Evolutionary conservation across 108 stramenopile species (phyloP), one percentile per base, ranked within the genome.

Genomic region (Nitzschia palea): DNA sequence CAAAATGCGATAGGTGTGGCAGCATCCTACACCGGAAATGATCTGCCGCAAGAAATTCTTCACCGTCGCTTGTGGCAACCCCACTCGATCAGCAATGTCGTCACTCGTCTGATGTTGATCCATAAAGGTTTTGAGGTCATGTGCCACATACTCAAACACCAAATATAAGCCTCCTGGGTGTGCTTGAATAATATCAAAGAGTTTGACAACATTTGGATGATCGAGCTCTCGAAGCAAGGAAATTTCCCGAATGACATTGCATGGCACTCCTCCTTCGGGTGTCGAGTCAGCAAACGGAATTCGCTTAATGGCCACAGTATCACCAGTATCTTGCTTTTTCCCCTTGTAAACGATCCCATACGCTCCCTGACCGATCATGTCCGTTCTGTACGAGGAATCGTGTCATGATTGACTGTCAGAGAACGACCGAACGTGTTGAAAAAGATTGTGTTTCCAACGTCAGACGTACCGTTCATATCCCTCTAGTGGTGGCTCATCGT

Each of bases 311-410:
- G 95, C 95, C 0, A 94, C 91, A 40, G 80, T 81, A 51, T 87
- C 84, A 26, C 84, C 85, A 17, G 85, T 85, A 30, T 84, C 77
- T 50, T 82, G 68, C 57, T 97, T 95, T 25, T 71, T 90, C 34
- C 97, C 98, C 57, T 96, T 95, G 85, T 98, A 99, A 31, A 99
- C 98, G 44, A 98, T 95, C 14, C 99, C 99, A 59, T 99, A 99
- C 1, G 99, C 98, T 44, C 99, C 99, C 76, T 99, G 98, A 20
- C 99, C 99, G 43, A 99, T 96, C 71, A 97, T 91, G 33, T 97
- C 98, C 44, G 97, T 87, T 55, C 96, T 97, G 60, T n/a, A 8
- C 17, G 53, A 72, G n/a, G 25, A 67, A 55, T 27, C n/a, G n/a
- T n/a, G n/a, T n/a, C n/a, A n/a, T n/a, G n/a, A n/a, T n/a, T n/a